Evolutionary conservation across 106 monocot genomes (phyloP).

Genomic region (Apostasia shenzhenica): DNA sequence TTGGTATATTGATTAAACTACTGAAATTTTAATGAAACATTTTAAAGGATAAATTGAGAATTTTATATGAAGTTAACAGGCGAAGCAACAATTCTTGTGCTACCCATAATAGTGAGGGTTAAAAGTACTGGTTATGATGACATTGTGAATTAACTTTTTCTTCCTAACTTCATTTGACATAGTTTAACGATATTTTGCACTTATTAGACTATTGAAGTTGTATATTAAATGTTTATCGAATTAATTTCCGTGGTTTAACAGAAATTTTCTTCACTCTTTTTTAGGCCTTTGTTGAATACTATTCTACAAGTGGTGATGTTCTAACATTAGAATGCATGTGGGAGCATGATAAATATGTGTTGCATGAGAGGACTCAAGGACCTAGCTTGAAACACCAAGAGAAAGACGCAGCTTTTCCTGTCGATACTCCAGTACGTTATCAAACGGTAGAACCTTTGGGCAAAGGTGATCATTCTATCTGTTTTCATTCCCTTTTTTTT

Average conservation of each 20-base stretch:
- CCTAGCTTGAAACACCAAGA: slow-evolving; percentile 8
- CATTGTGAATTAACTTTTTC: background rate
- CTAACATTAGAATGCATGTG: slow-evolving; percentile 61
- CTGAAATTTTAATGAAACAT: no score
- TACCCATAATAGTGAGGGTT: no score
- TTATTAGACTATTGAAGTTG: background rate
- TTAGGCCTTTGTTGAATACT: slow-evolving; percentile 77
- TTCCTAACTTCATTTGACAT: background rate
- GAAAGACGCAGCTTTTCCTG: slow-evolving; percentile 13
- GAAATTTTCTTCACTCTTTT: background rate
- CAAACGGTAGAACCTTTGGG: slow-evolving; percentile 37
- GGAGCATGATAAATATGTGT: slow-evolving; percentile 85
- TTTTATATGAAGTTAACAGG: no score
- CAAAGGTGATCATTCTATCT: slow-evolving; percentile 40
- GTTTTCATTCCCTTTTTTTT: background rate
- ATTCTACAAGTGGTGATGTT: slow-evolving; percentile 31
- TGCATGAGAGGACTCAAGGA: slow-evolving; percentile 45
- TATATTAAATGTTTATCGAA: background rate
- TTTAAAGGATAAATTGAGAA: no score
- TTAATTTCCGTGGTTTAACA: background rate
- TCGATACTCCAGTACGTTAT: slow-evolving; percentile 40
- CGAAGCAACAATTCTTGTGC: no score
- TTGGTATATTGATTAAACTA: no score
- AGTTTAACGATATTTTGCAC: background rate
- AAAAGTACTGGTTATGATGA: no score